Percentiles rank a stretch among this genome's conserved stretches.
Evolutionary conservation across 257 asterid genomes (phyloP).

Genomic region (Voacanga thouarsii): DNA sequence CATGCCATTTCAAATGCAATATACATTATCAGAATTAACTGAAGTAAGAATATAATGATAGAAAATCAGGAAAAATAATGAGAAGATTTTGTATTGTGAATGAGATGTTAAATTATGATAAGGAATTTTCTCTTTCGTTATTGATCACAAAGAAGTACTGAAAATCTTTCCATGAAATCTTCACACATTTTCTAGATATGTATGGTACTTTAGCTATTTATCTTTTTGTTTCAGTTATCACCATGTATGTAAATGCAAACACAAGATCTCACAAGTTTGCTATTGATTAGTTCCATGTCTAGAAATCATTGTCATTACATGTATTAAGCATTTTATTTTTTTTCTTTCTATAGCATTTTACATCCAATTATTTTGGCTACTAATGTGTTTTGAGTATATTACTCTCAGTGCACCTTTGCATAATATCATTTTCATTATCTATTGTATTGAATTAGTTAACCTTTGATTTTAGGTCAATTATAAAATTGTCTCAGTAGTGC

Average conservation of each 20-base stretch:
- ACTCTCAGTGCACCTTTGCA: background rate
- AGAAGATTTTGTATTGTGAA: background rate
- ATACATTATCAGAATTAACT: background rate
- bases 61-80: too few species aligned
- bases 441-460: slow-evolving; percentile 7
- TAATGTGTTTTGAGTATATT: background rate
- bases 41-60: background rate
- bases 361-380: background rate
- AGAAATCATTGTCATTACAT: background rate
- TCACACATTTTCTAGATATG: background rate
- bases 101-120: background rate
- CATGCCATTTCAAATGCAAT: background rate
- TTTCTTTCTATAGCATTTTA: background rate
- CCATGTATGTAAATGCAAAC: background rate
- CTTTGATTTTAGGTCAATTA: slow-evolving; percentile 29
- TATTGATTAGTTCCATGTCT: background rate
- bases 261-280: too few species aligned
- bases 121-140: background rate
- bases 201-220: background rate
- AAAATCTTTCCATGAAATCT: background rate
- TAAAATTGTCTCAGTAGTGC: slow-evolving; percentile 26
- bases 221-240: background rate
- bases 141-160: background rate
- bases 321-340: background rate
- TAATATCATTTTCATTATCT: background rate